Evolutionary conservation across 495 filamentous ascomycete species (phyloP), one percentile per base, ranked within the genome.

Genomic region (Hypoxylon perforatum): DNA sequence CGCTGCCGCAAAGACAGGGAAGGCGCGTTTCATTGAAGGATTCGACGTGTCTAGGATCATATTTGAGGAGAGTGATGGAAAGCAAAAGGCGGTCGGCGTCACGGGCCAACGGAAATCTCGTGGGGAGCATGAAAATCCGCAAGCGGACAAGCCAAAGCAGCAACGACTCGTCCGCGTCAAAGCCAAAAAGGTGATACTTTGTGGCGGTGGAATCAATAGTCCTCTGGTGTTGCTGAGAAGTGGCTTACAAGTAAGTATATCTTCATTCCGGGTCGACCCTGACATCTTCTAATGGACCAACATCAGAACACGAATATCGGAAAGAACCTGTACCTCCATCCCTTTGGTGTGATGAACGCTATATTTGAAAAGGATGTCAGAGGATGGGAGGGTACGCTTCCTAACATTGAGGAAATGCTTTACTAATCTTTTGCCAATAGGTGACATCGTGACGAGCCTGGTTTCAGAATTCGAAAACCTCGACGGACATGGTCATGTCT

Each of bases 261-360:
- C 25, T 17, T 9, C 10, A 14, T 6, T 30, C 4, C 25, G 7
- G 25, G 7, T 36, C 21, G 19, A n/a, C n/a, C n/a, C 67, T 76
- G 23, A 72, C 52, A 59, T 51, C 1, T 57, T 69, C 85, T 22
- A 28, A 28, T 28, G 25, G 25, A 28, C 3, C 25, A 7, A 28
- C 25, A 28, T 28, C 82, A 85, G 68, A 93, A 93, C 60, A 74
- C 76, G 0, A 85, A 92, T 41, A 88, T 94, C 61, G 91, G 91
- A 3, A 84, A 82, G 12, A 87, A 93, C 64, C 85, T 94, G 7
- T 73, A 92, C 68, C 71, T 91, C 8, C 91, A 94, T 63, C 91
- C 91, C 12, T 85, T 86, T 0, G 76, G 80, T 36, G 50, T 84
- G 9, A 63, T 84, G 21, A 76, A 75, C 5, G 88, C 82, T 11